phyloP scores from a whole-genome alignment of 352 stramenopile species.

The Thalassiosira mediterranea region DNA sequence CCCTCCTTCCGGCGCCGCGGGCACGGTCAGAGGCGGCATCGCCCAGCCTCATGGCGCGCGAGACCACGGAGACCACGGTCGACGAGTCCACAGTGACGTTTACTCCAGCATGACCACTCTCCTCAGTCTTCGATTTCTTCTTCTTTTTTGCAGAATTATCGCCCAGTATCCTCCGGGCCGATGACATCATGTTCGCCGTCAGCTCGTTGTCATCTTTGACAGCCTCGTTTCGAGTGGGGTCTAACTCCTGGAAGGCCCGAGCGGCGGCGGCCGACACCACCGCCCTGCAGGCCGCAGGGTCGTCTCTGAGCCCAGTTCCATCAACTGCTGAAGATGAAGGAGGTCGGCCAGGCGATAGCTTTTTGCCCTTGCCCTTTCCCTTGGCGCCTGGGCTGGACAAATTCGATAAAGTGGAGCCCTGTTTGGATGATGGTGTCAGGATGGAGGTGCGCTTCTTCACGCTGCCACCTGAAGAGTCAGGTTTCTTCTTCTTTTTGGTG shows the following conservation, averaged over 20 bases:
- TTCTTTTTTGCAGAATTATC: not conserved
- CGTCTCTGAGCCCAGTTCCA: not conserved
- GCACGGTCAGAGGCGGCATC: conserved; percentile 56
- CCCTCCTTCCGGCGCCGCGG: conserved; percentile 47
- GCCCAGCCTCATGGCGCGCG: conserved; percentile 54
- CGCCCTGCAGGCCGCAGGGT: conserved; percentile 44
- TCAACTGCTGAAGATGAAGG: not conserved
- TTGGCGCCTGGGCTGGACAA: not conserved
- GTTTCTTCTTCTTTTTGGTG: no score
- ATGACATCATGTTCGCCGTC: not conserved
- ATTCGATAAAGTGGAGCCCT: not conserved
- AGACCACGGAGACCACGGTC: conserved; percentile 23
- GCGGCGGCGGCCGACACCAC: conserved; percentile 69
- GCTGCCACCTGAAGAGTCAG: not conserved
- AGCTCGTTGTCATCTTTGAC: conserved; percentile 8
- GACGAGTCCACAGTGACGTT: conserved; percentile 63
- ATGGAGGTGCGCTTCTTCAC: conserved; percentile 2
- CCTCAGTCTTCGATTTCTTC: not conserved
- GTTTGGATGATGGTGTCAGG: not conserved
- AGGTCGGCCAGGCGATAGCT: not conserved
- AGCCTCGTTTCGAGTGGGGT: conserved; percentile 31
- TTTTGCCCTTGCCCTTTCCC: not conserved
- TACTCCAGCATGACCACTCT: conserved; percentile 10
- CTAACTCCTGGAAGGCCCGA: conserved; percentile 65
- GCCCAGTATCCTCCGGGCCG: not conserved